These are phyloP conservation scores for Volvox carteri DNA, from an alignment of 163 green algal genomes.

Conservation along the genomic window DNA sequence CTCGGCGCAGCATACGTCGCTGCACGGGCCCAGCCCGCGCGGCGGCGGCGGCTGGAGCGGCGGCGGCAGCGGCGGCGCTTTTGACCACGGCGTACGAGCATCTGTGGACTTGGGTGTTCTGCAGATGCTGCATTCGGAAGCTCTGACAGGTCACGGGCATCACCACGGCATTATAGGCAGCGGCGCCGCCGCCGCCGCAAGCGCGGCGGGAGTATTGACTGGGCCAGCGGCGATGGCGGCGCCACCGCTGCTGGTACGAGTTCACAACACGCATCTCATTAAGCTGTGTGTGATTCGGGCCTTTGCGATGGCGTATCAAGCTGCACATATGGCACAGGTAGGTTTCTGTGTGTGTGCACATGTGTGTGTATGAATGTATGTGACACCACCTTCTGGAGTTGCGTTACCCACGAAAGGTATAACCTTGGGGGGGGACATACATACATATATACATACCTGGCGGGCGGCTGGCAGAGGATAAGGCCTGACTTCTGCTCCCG, in stretches of 20 bases:
- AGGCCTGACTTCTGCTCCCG: too few relatives aligned
- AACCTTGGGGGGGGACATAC: too few relatives aligned
- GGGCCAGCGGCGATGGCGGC: too few relatives aligned
- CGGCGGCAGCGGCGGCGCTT: background rate
- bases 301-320: conserved; percentile 32
- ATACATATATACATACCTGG: too few relatives aligned
- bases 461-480: too few relatives aligned
- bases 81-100: background rate
- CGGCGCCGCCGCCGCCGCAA: background rate
- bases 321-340: conserved; percentile 29
- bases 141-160: background rate
- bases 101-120: background rate
- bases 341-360: too few relatives aligned
- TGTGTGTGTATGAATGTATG: too few relatives aligned
- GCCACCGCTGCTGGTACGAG: background rate
- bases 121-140: background rate
- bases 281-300: conserved; percentile 44
- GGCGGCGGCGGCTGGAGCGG: background rate
- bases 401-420: too few relatives aligned
- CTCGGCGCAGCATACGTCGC: background rate
- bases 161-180: background rate
- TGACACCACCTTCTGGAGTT: too few relatives aligned
- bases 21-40: background rate
- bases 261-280: conserved; percentile 18
- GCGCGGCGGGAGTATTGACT: background rate